phyloP scores from a whole-genome alignment of 192 early-diverging fungal species.

The Glomus cerebriforme region DNA sequence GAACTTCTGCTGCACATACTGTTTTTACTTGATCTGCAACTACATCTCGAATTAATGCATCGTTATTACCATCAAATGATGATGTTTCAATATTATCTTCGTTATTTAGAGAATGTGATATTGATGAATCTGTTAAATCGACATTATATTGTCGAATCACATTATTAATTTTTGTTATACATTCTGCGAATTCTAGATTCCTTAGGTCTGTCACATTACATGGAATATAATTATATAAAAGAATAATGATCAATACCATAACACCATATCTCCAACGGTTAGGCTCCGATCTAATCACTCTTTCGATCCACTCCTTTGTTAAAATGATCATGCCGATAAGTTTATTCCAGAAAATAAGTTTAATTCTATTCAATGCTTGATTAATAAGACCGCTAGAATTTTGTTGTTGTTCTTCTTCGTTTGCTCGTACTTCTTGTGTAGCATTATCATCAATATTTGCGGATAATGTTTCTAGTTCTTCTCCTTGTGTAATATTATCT shows the following conservation, averaged over 20 bases:
- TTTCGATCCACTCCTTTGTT: neutral
- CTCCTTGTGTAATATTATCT: neutral
- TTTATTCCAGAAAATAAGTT: neutral
- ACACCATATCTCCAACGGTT: too few species aligned
- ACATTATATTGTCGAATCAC: neutral
- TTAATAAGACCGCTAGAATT: neutral
- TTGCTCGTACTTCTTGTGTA: neutral
- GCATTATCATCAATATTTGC: neutral
- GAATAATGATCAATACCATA: neutral
- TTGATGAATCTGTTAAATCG: neutral
- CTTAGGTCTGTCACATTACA: neutral
- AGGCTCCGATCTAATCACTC: neutral
- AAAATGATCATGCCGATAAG: neutral
- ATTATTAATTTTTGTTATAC: neutral
- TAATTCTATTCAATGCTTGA: neutral
- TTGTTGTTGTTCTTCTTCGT: neutral
- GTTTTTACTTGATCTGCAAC: constrained; percentile 17
- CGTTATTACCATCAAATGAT: neutral
- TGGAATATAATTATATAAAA: neutral
- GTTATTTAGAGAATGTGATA: too few species aligned
- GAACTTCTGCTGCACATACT: constrained; percentile 10
- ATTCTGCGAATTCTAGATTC: neutral
- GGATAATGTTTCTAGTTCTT: neutral
- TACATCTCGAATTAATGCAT: constrained; percentile 2
- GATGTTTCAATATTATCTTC: too few species aligned